Conservation (phyloP, 768 basidiomycete species). For the Lactifluus piperatus region DNA sequence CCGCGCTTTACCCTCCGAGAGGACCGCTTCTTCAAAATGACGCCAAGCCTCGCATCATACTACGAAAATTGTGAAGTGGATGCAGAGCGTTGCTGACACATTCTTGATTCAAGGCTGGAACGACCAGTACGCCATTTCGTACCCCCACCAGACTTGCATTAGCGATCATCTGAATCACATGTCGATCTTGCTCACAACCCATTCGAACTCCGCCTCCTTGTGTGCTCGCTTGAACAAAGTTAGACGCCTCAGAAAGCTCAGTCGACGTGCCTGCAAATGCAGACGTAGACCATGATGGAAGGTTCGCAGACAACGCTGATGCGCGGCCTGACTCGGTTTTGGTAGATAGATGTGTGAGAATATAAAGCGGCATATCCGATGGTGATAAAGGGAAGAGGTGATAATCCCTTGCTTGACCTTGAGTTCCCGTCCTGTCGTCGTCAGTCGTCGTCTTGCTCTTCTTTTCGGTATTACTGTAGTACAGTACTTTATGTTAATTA, state of each 20-base stretch:
- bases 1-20: slow-evolving; percentile 67
- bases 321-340: slow-evolving; percentile 50
- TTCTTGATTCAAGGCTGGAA: slow-evolving; percentile 83
- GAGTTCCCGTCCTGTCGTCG: too few species aligned
- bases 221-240: slow-evolving; percentile 53
- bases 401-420: slow-evolving; percentile 34
- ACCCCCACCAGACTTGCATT: slow-evolving; percentile 56
- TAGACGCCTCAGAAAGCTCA: slow-evolving; percentile 78
- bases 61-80: slow-evolving; percentile 79
- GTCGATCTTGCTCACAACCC: slow-evolving; percentile 79
- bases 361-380: slow-evolving; percentile 79
- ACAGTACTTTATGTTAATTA: too few species aligned
- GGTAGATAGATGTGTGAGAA: slow-evolving; percentile 77
- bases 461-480: too few species aligned
- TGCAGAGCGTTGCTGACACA: slow-evolving; percentile 78
- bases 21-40: slow-evolving; percentile 63
- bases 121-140: slow-evolving; percentile 52
- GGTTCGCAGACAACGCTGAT: slow-evolving; percentile 69
- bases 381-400: slow-evolving; percentile 84
- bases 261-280: slow-evolving; percentile 87
- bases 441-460: too few species aligned
- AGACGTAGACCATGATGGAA: slow-evolving; percentile 78
- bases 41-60: slow-evolving; percentile 75
- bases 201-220: slow-evolving; percentile 57
- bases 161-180: slow-evolving; percentile 99